Base-by-base conservation (phyloP, 176 grass and related monocot genomes). In the Bothriochloa decipiens region DNA sequence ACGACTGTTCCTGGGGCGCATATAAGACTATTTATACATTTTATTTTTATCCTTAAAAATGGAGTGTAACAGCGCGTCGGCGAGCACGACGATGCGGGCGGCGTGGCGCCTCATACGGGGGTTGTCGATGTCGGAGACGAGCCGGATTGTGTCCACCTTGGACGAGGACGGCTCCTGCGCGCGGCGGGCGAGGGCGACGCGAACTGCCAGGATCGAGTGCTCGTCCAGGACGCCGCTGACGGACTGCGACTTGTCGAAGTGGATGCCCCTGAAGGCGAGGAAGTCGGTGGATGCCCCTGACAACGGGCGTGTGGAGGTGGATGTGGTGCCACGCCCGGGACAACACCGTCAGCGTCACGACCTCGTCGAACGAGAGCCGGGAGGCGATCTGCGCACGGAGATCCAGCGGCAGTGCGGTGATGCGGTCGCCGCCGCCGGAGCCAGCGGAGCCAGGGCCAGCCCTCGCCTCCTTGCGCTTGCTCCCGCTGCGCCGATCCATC, bases 381-480 rank as follows among this genome's bases (percentile, higher is more conserved):
- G 76, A 78, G 57, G 14, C 76, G 57, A 64, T 78, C 14, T 14
- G 12, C 36, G 76, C 76, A 37, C 76, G 76, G 36, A 78, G 76
- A n/a, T 78, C 76, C 3, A 64, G 22, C 37, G 57, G 57, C 13
- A 78, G 76, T 22, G 58, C 12, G 3, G 76, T 64, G 76, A 78
- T 27, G 37, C 57, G 35, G 55, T 78, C 55, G 13, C 7, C 75
- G 13, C 12, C n/a, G 40, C 22, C 4, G 18, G 32, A 11, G 35
- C 17, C 22, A 13, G 28, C 35, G 5, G 33, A 13, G 11, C 4
- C 35, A 13, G 22, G 22, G 29, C 28, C 28, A 7, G 73, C 22
- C 29, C 10, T 57, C 0, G 73, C 10, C 35, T 36, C 5, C 35
- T 36, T 36, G 35, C 35, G 3, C 1, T 36, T 36, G 35, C 35